Base-by-base conservation (phyloP, 441 rosid genomes). In the Cnidoscolus chayamansa region DNA sequence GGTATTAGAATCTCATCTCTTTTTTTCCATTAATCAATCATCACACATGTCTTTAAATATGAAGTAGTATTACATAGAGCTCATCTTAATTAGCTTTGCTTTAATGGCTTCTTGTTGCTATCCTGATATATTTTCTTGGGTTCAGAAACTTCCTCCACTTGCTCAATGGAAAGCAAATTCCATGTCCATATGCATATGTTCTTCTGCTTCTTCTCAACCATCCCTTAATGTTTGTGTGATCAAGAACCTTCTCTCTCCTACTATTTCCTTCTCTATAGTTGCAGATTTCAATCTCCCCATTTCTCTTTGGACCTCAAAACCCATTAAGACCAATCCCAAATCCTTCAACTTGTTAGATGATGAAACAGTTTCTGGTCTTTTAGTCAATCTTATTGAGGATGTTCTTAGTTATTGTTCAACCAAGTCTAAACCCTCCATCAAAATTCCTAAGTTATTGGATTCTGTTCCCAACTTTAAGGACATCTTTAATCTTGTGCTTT, bases 261-360 rank as follows among this genome's bases (percentile, higher is more conserved):
- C 77, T 3, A 11, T 89, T 45, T 79, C 82, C 10, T 82, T 91
- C 78, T 91, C 96, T 0, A 76, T 91, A 16, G 45, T 81, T 48
- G 91, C 88, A 5, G 77, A 82, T 65, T 83, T 82, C 79, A 81
- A 62, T 61, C 67, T 79, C 62, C 79, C 86, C 10, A 67, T 94
- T 5, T 71, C 92, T 73, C 92, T 94, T 20, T 94, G 91, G 89
- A 43, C 84, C 40, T 91, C 97, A 40, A 90, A 86, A 72, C 88
- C 87, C 4, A 65, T 86, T 64, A 77, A 75, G 71, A 72, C 77
- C 74, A 79, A 80, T 32, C 25, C 84, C 47, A 78, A 79, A 53
- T 78, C 92, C 37, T n/a, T 74, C 10, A 83, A 47, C 20, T 58
- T 80, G 11, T 62, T 86, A 3, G 81, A 75, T 35, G 83, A 86